Evolutionary conservation across 1,284 basidiomycete genomes (phyloP).

Genomic region (Abortiporus biennis): DNA sequence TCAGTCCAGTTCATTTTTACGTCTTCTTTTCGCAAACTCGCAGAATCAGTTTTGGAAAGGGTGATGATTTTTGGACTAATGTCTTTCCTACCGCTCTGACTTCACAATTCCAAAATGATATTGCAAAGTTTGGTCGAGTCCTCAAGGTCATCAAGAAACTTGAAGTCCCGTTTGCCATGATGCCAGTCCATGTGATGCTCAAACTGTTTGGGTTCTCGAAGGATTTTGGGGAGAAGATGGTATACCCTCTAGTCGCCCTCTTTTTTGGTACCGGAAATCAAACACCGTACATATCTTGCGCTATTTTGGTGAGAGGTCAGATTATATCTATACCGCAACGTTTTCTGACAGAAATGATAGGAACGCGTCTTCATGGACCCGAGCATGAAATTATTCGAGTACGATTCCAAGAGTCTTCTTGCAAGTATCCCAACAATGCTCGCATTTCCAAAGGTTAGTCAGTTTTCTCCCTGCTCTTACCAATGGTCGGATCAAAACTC

Average conservation of each 20-base stretch:
- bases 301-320: slow-evolving; percentile 32
- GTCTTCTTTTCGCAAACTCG: background rate
- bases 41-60: slow-evolving; percentile 56
- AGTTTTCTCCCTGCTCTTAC: slow-evolving; percentile 25
- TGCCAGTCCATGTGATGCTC: slow-evolving; percentile 54
- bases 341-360: slow-evolving; percentile 11
- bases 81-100: slow-evolving; percentile 53
- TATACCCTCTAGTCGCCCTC: slow-evolving; percentile 51
- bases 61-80: slow-evolving; percentile 61
- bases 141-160: slow-evolving; percentile 47
- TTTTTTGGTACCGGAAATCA: slow-evolving; percentile 61
- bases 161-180: slow-evolving; percentile 51
- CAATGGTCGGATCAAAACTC: slow-evolving; percentile 13
- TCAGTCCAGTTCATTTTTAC: background rate
- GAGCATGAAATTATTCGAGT: slow-evolving; percentile 43
- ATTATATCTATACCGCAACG: background rate
- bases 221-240: slow-evolving; percentile 51
- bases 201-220: slow-evolving; percentile 53
- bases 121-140: slow-evolving; percentile 51
- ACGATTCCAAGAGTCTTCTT: slow-evolving; percentile 24
- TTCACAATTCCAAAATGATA: slow-evolving; percentile 44
- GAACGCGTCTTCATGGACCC: slow-evolving; percentile 55
- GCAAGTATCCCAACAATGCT: slow-evolving; percentile 28
- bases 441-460: slow-evolving; percentile 27
- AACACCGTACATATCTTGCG: slow-evolving; percentile 51